Evolutionary conservation across 805 yeast genomes (phyloP), one percentile per base, ranked within the genome.

Genomic region (Zygotorulaspora chibaensis): DNA sequence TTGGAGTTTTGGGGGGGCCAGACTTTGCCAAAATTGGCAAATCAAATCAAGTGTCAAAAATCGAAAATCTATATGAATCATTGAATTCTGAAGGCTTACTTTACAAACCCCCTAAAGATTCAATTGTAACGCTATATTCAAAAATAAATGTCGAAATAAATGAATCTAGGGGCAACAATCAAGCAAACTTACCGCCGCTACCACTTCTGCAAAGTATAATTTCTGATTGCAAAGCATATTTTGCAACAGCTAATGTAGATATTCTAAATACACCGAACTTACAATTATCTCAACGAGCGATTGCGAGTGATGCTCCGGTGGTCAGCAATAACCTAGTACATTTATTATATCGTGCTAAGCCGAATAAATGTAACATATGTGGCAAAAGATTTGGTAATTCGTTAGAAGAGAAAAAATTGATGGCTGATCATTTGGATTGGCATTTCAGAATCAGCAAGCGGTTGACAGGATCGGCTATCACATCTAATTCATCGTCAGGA

Each of bases 401-500:
- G 29, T 69, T 66, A 2, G 76, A 73, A 39, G 95, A 88, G 12
- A 68, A 66, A 31, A 65, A 66, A 5, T 66, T 68, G 39, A 76
- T 77, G 47, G 77, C 82, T 42, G 73, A 78, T 13, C 99, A 93
- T 66, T 69, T 88, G 53, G 99, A 91, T 65, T 91, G 97, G 97
- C 98, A 91, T 70, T 89, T 88, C 71, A 77, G 98, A 56, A 84
- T 87, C 36, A 91, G 88, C 65, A 87, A 87, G 62, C 82, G 84
- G 57, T 71, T 86, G 39, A 77, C 79, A 46, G 76, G 77, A 25
- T 53, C 65, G 3, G 55, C 56, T 13, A 48, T 46, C 26, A 45
- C 50, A 2, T 35, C 44, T 16, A 36, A 40, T 7, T 48, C 56
- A 6, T 43, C 35, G n/a, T 38, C 50, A 6, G 54, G 48, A 17